Conservation (phyloP, 2,329 filamentous ascomycete species). For the Penicillium brasilianum region DNA sequence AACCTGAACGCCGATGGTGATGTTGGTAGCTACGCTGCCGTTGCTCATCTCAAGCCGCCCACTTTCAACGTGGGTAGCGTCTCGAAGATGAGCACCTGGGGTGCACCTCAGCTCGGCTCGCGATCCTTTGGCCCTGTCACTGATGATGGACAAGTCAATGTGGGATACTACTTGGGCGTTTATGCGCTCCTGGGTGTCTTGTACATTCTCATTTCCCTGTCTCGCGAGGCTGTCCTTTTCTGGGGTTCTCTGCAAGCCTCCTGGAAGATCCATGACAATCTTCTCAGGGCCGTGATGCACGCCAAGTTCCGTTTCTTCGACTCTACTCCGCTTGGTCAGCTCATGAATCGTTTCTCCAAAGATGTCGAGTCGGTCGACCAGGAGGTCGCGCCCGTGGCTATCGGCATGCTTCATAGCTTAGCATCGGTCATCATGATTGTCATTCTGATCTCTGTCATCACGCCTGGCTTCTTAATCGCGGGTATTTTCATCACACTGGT, state of each 20-base stretch:
- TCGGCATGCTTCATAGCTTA: slow-evolving; percentile 71
- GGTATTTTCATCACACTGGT: slow-evolving; percentile 81
- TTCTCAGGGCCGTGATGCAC: slow-evolving; percentile 79
- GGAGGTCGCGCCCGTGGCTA: slow-evolving; percentile 90
- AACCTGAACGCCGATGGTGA: slow-evolving; percentile 37
- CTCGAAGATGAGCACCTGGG: slow-evolving; percentile 40
- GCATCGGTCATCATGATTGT: slow-evolving; percentile 81
- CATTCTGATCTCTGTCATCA: slow-evolving; percentile 83
- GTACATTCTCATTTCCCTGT: slow-evolving; percentile 80
- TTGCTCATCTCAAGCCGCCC: slow-evolving; percentile 43
- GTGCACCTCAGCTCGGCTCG: slow-evolving; percentile 36
- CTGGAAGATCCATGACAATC: slow-evolving; percentile 75
- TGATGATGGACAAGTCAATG: slow-evolving; percentile 65
- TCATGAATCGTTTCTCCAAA: slow-evolving; percentile 99
- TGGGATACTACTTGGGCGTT: slow-evolving; percentile 79
- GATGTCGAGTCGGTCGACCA: slow-evolving; percentile 95
- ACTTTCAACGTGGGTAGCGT: slow-evolving; percentile 45
- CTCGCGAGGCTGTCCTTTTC: slow-evolving; percentile 87
- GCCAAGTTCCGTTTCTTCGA: slow-evolving; percentile 99
- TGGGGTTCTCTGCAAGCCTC: slow-evolving; percentile 89
- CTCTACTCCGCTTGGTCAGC: slow-evolving; percentile 88
- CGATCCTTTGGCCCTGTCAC: slow-evolving; percentile 20
- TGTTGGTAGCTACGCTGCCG: slow-evolving; percentile 49
- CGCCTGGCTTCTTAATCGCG: slow-evolving; percentile 86
- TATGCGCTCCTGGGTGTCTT: slow-evolving; percentile 79